Evolutionary conservation across 1,139 yeast species (phyloP), one percentile per base, ranked within the genome.

Genomic region (Candida glucosophila): DNA sequence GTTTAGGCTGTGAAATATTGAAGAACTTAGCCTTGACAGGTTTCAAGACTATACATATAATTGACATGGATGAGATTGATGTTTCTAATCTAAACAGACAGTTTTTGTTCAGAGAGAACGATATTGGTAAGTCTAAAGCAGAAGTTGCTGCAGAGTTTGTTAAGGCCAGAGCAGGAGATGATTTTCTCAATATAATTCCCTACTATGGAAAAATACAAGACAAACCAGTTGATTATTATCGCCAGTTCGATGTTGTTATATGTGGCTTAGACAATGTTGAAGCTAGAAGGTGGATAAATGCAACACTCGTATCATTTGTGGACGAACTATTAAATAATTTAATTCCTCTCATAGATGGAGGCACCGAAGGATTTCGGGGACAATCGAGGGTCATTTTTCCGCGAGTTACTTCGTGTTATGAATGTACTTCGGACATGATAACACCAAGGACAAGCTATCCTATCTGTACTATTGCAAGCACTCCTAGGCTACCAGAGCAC

Each of bases 61-160:
- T 90, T 21, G 98, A 90, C 47, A 82, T 88, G 95, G 97, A 90
- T 52, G 85, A 93, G 2, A 85, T 90, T 32, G 97, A 90, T 44
- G 54, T 90, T 13, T 79, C 95, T 13, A 90, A 90, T 43, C 61
- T 90, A 39, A 90, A 90, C 48, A 68, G 97, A 26, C 98, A 90
- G 53, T 88, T 90, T 43, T 55, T 90, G 25, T 90, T 88, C 47
- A 62, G 92, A 10, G 60, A 62, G 10, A 35, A 49, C 0, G 95
- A 88, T 44, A 75, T 90, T 14, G 96, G 96, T 3, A 58, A 67
- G 37, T 62, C 90, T 11, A 90, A 90, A 47, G 93, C 96, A 0
- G 65, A 62, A 15, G 79, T 76, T 6, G 97, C 97, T 0, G 85
- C 88, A 2, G 51, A 57, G 11, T 75, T 68, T 36, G 67, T 88